Base-by-base conservation (phyloP, 2,329 filamentous ascomycete species). In the Leptographium galeiforme region DNA sequence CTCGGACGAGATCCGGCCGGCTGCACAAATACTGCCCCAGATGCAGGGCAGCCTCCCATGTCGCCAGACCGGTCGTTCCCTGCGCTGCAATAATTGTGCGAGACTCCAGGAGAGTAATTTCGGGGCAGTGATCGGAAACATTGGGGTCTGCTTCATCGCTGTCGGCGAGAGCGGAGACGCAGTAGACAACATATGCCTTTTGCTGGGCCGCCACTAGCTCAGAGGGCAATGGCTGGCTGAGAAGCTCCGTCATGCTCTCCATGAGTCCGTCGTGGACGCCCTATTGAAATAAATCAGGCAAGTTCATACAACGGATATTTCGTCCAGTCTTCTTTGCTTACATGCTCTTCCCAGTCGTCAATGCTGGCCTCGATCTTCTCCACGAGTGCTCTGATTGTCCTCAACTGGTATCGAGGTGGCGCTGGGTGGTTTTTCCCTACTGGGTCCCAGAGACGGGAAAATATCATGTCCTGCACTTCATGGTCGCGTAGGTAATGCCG, bases 341-440 rank as follows among this genome's bases (percentile, higher is more conserved):
- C 90, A 84, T 95, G 81, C 74, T 87, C 76, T 61, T 95, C 87
- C 67, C 89, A 90, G 66, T 95, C 82, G 54, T 79, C 74, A 48
- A 95, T 88, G 38, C 84, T 79, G 34, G 74, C 70, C 66, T 95
- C 88, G 51, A 95, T 82, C 54, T 73, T 78, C 8, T 73, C 68
- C 13, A 89, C 70, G 38, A 96, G 73, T 57, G 80, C 72, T 65
- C 95, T 95, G 51, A 96, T 68, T 1, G 88, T 77, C 55, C 81
- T 77, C 16, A 85, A 67, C 59, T 82, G 81, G 63, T 95, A 95
- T 51, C 82, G 72, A 19, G 74, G 70, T 8, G 87, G 84, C 18
- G 86, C 85, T 19, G 18, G 18, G 8, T 30, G 18, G 0, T 33
- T 18, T 4, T 18, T 18, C 8, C 38, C 8, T 14, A 8, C 78